Evolutionary conservation across 2,329 filamentous ascomycete species (phyloP).

Genomic region (Aspergillus quadrilineatus): DNA sequence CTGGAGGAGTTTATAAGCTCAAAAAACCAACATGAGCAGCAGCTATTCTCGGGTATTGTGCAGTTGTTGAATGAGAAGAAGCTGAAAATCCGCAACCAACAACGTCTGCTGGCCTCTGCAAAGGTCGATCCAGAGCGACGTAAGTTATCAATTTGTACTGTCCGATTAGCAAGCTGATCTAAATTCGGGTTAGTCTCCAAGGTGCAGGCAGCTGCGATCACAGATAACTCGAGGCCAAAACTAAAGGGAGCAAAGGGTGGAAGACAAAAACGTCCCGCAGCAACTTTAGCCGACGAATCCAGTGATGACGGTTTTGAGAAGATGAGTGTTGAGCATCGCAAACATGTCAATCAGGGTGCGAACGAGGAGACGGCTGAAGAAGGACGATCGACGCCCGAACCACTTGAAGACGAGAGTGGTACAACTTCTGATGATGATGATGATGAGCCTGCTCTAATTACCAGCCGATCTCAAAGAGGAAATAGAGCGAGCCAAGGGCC

Average conservation of each 20-base stretch:
- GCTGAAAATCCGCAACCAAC: slow-evolving; percentile 63
- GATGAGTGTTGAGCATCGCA: slow-evolving; percentile 35
- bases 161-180: neutral
- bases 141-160: slow-evolving; percentile 19
- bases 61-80: slow-evolving; percentile 63
- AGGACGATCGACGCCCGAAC: slow-evolving; percentile 30
- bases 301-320: slow-evolving; percentile 38
- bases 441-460: slow-evolving; percentile 20
- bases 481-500: slow-evolving; percentile 1
- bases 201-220: slow-evolving; percentile 22
- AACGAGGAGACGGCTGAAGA: slow-evolving; percentile 30
- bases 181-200: slow-evolving; percentile 25
- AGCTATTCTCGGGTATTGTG: slow-evolving; percentile 58
- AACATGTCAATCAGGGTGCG: slow-evolving; percentile 9
- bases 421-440: slow-evolving; percentile 23
- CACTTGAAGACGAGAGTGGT: slow-evolving; percentile 33
- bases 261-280: slow-evolving; percentile 30
- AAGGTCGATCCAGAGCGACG: slow-evolving; percentile 44
- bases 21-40: slow-evolving; percentile 58
- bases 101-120: slow-evolving; percentile 54
- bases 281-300: slow-evolving; percentile 19
- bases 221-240: slow-evolving; percentile 14
- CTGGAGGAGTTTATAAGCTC: slow-evolving; percentile 58
- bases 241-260: slow-evolving; percentile 19
- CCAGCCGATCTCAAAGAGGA: neutral